Conservation (phyloP, 169 alveolate species). For the Cryptosporidium baileyi region DNA sequence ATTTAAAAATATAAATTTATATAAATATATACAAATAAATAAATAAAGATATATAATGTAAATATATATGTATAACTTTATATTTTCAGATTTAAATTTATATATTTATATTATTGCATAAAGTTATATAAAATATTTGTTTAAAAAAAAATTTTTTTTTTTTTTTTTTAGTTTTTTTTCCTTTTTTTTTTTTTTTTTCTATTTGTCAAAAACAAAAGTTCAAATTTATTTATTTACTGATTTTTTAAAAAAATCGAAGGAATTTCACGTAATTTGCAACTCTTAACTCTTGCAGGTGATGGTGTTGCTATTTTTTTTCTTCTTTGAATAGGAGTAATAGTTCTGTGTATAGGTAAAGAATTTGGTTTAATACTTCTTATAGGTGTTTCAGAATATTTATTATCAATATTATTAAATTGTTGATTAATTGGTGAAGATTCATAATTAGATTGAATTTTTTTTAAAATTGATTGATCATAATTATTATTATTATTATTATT, state of each 20-base stretch:
- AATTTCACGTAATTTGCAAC: conserved; percentile 16
- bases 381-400: background rate
- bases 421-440: too few relatives aligned
- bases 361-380: background rate
- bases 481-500: background rate
- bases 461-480: too few relatives aligned
- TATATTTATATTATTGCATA: background rate
- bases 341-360: conserved; percentile 2
- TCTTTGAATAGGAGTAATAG: conserved; percentile 36
- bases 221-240: background rate
- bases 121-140: too few relatives aligned
- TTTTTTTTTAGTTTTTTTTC: too few relatives aligned
- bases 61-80: background rate
- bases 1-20: background rate
- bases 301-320: conserved; percentile 41
- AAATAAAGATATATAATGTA: background rate
- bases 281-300: conserved; percentile 29
- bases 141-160: too few relatives aligned
- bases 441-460: too few relatives aligned
- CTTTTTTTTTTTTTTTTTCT: too few relatives aligned
- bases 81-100: background rate
- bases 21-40: background rate
- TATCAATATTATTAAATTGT: too few relatives aligned
- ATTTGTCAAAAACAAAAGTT: background rate
- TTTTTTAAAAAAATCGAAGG: background rate